Percentiles rank a stretch among this genome's conserved stretches.
Conservation (phyloP, 2,329 filamentous ascomycete species). For the Pezicula neosporulosa region DNA sequence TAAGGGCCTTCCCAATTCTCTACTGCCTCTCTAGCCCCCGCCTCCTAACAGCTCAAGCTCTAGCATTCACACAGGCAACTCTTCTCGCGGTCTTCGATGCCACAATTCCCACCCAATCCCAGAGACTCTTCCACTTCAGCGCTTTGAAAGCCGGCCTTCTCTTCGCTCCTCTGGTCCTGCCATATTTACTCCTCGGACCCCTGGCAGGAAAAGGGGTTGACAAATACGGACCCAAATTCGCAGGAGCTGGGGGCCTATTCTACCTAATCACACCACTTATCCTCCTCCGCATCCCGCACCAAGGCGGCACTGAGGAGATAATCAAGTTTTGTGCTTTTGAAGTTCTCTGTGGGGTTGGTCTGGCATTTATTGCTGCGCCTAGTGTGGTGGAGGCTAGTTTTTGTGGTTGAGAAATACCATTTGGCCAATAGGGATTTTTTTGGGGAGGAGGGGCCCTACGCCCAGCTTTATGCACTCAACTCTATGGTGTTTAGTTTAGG, state of each 20-base stretch:
- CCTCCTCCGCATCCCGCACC: conserved; percentile 38
- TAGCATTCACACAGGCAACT: conserved; percentile 40
- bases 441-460: conserved; percentile 54
- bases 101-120: conserved; percentile 34
- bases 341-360: conserved; percentile 44
- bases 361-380: conserved; percentile 50
- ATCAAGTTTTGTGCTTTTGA: conserved; percentile 43
- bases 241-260: conserved; percentile 27
- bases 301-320: conserved; percentile 35
- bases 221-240: conserved; percentile 30
- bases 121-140: conserved; percentile 32
- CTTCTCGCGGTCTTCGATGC: conserved; percentile 35
- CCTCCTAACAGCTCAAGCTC: conserved; percentile 33
- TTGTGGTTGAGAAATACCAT: conserved; percentile 51
- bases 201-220: conserved; percentile 34
- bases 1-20: conserved; percentile 43
- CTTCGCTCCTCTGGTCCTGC: conserved; percentile 34
- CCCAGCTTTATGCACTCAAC: conserved; percentile 62
- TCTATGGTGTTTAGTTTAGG: conserved; percentile 60
- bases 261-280: conserved; percentile 20
- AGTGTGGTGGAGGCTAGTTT: conserved; percentile 53
- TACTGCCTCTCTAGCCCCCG: conserved; percentile 37
- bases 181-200: conserved; percentile 31
- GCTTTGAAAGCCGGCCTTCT: conserved; percentile 33
- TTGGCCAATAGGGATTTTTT: conserved; percentile 52